Evolutionary conservation across 805 yeast genomes (phyloP), one percentile per base, ranked within the genome.

Genomic region (Teunomyces stri): DNA sequence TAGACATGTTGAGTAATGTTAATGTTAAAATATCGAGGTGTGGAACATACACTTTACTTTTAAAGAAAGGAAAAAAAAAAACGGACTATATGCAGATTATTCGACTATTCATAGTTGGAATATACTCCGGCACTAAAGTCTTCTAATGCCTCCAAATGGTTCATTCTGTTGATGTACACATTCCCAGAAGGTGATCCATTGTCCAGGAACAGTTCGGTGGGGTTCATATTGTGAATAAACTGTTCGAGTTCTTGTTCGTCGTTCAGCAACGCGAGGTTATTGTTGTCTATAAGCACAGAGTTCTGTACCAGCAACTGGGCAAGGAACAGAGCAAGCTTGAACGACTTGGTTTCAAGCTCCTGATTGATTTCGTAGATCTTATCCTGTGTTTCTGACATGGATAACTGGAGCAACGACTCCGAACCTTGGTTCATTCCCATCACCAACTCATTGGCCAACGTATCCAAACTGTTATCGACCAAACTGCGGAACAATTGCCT

Each of bases 81-180:
- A 9, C 11, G 11, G 11, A 35, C 22, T 35, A 35, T 36, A 13
- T 25, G 42, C 20, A 38, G 16, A 25, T 22, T 5, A 5, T 39
- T 9, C 29, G 9, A 31, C 31, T 60, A 70, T 45, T 72, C 76
- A 53, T 87, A 88, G 59, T 89, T 89, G 15, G 96, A 85, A 64
- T 91, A 91, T 6, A 91, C 91, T 54, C 89, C 78, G 4, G 97
- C 97, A 67, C 96, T 85, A 55, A 91, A 76, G 50, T 89, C 96
- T 54, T 88, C 95, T 48, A 91, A 75, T 52, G 84, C 89, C 13
- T 80, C 83, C 28, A 66, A 56, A 34, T 63, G 66, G 54, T 69
- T 70, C 47, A 70, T 51, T 44, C 51, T 62, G 55, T 68, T 70
- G 30, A 72, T 57, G 52, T 64, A 72, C 12, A 62, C 58, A 50